These are phyloP conservation scores for Ramicandelaber brevisporus DNA, from an alignment of 192 early-diverging fungal species.

Conservation along the genomic window DNA sequence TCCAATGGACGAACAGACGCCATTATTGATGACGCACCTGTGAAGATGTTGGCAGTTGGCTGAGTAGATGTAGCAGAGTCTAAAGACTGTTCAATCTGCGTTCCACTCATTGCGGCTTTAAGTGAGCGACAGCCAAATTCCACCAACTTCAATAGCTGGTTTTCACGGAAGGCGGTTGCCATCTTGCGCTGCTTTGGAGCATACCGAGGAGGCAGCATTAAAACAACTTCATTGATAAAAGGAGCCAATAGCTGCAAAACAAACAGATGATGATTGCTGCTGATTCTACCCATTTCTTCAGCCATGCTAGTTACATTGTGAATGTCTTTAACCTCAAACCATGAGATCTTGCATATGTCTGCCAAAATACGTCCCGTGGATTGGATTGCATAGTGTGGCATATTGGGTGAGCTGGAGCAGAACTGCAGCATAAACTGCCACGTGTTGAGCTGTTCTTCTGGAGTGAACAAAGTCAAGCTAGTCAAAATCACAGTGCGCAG, in stretches of 20 bases:
- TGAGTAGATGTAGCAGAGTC: neutral
- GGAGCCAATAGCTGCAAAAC: slow-evolving; percentile 36
- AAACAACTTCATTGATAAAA: slow-evolving; percentile 54
- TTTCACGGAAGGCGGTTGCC: slow-evolving; percentile 27
- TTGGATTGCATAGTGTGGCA: slow-evolving; percentile 26
- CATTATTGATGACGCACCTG: neutral
- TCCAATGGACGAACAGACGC: slow-evolving; percentile 4
- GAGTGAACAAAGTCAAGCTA: slow-evolving; percentile 1
- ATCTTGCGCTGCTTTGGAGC: slow-evolving; percentile 40
- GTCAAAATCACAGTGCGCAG: no score
- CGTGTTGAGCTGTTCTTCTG: slow-evolving; percentile 2
- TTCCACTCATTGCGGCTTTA: slow-evolving; percentile 8
- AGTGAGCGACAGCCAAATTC: slow-evolving; percentile 10
- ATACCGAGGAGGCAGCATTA: slow-evolving; percentile 24
- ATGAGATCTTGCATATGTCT: slow-evolving; percentile 35
- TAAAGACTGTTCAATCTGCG: slow-evolving; percentile 1
- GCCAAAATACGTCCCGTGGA: slow-evolving; percentile 31
- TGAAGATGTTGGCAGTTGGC: neutral
- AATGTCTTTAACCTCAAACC: slow-evolving; percentile 51
- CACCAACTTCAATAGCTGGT: slow-evolving; percentile 28
- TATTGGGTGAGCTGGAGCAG: slow-evolving; percentile 22
- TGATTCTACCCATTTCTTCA: slow-evolving; percentile 2
- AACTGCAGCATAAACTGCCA: slow-evolving; percentile 31
- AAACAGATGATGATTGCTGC: slow-evolving; percentile 19
- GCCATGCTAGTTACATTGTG: slow-evolving; percentile 7